Evolutionary conservation across 164 flowering plant genomes (phyloP).

Genomic region (Macadamia tetraphylla): DNA sequence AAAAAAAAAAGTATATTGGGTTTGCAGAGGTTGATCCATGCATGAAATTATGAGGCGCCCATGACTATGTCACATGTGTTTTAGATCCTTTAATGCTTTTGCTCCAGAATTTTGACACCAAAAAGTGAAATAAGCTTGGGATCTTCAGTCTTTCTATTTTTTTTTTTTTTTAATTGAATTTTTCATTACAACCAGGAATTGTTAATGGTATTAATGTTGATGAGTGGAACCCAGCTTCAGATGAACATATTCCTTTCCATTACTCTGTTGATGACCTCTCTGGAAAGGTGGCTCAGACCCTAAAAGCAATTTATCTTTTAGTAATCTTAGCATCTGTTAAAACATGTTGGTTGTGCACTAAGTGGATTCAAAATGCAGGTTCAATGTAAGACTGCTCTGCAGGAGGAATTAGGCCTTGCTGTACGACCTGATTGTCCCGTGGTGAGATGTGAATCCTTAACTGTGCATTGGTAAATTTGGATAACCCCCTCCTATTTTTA

Average conservation of each 20-base stretch:
- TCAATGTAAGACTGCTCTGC: conserved; percentile 76
- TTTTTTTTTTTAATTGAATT: too few species aligned
- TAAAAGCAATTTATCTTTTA: background rate
- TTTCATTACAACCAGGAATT: conserved; percentile 44
- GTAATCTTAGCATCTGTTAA: background rate
- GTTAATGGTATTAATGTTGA: conserved; percentile 75
- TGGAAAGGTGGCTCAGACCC: conserved; percentile 62
- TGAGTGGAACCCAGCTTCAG: conserved; percentile 87
- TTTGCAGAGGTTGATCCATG: too few species aligned
- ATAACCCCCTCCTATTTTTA: background rate
- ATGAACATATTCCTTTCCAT: conserved; percentile 53
- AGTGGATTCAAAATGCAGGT: conserved; percentile 35
- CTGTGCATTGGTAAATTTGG: conserved; percentile 2
- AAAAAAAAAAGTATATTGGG: too few species aligned
- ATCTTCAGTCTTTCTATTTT: too few species aligned
- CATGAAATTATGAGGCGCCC: too few species aligned
- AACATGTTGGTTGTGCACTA: background rate
- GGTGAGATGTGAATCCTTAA: conserved; percentile 38
- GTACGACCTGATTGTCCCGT: conserved; percentile 72
- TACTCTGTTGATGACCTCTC: conserved; percentile 72
- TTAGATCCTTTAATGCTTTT: too few species aligned
- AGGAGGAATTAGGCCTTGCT: conserved; percentile 81
- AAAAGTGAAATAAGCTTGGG: too few species aligned
- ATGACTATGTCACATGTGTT: too few species aligned
- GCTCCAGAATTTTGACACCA: too few species aligned